Conservation (phyloP, 1,139 yeast species). For the Kodamaea suecica region DNA sequence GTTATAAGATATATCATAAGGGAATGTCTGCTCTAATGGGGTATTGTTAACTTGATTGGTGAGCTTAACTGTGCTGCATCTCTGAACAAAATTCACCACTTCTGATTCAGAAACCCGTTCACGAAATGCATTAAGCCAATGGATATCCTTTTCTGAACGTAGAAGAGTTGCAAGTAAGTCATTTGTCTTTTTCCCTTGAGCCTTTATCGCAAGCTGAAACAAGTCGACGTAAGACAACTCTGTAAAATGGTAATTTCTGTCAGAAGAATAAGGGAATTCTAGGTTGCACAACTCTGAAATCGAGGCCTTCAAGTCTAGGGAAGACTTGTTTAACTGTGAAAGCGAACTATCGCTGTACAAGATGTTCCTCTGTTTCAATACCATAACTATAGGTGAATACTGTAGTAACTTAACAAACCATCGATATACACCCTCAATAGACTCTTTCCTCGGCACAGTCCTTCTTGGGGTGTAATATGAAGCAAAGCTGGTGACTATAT, state of each 20-base stretch:
- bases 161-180: conserved; percentile 6
- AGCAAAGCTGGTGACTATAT: conserved; percentile 20
- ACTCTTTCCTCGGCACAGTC: conserved; percentile 14
- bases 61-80: not conserved
- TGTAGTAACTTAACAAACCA: conserved; percentile 31
- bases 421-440: conserved; percentile 19
- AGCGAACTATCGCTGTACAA: conserved; percentile 30
- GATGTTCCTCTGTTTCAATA: conserved; percentile 28
- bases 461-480: conserved; percentile 22
- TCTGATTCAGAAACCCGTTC: conserved; percentile 2
- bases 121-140: not conserved
- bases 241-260: conserved; percentile 30
- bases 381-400: conserved; percentile 32
- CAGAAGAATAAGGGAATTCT: conserved; percentile 5
- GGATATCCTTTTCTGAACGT: not conserved
- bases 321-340: conserved; percentile 25
- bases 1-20: conserved; percentile 32
- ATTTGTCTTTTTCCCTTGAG: not conserved
- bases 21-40: conserved; percentile 19
- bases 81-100: conserved; percentile 4
- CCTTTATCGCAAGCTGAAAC: conserved; percentile 26
- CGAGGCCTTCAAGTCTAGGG: conserved; percentile 13
- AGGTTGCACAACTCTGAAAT: conserved; percentile 14
- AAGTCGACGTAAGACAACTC: conserved; percentile 29
- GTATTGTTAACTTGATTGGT: not conserved